Evolutionary conservation across 2,329 filamentous ascomycete genomes (phyloP).

Genomic region (Acrocalymma vagum): DNA sequence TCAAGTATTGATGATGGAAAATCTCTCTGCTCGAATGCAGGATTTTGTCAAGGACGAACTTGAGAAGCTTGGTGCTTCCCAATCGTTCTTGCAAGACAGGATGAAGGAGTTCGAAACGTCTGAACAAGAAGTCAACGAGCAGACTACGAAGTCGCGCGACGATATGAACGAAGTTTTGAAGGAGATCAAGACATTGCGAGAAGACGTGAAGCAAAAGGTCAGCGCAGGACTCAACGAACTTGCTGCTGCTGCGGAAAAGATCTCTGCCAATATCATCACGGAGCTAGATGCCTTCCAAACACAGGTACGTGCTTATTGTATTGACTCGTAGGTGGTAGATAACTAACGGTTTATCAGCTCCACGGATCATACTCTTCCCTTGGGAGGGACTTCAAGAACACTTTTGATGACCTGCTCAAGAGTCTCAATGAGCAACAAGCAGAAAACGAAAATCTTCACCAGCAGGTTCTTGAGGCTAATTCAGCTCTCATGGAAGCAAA

Average conservation of each 20-base stretch:
- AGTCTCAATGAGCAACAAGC: slow-evolving; percentile 79
- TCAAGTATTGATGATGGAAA: slow-evolving; percentile 75
- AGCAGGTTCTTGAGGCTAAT: slow-evolving; percentile 76
- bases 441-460: slow-evolving; percentile 77
- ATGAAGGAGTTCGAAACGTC: slow-evolving; percentile 72
- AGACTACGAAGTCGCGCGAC: slow-evolving; percentile 75
- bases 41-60: slow-evolving; percentile 80
- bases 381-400: slow-evolving; percentile 83
- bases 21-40: slow-evolving; percentile 76
- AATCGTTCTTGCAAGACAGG: slow-evolving; percentile 75
- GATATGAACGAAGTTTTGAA: slow-evolving; percentile 92
- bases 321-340: no score
- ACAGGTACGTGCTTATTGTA: no score
- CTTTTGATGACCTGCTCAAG: slow-evolving; percentile 82
- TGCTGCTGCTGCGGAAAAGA: slow-evolving; percentile 83
- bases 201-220: slow-evolving; percentile 86
- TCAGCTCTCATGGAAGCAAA: slow-evolving; percentile 74
- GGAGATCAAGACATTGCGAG: slow-evolving; percentile 88
- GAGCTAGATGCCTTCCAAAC: slow-evolving; percentile 87
- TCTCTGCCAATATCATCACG: slow-evolving; percentile 86
- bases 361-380: slow-evolving; percentile 85
- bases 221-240: slow-evolving; percentile 85
- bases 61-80: slow-evolving; percentile 73
- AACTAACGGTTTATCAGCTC: no score
- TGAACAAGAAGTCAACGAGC: slow-evolving; percentile 72